Conservation (phyloP, 140 eudicot genomes). For the Ambrosia hybrid region DNA sequence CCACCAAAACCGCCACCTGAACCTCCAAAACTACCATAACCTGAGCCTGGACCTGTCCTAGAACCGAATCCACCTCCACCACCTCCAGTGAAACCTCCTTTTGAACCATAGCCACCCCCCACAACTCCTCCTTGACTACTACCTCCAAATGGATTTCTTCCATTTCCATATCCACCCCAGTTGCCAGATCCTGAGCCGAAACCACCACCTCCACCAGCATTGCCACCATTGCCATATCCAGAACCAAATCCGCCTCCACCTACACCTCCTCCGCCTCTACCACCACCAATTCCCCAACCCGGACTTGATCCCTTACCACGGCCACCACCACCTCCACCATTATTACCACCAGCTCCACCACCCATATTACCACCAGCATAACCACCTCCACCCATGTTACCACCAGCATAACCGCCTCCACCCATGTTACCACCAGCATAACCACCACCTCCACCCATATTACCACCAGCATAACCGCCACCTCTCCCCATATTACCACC, state of each 20-base stretch:
- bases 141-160: conserved; percentile 31
- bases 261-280: conserved; percentile 24
- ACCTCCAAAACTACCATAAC: conserved; percentile 36
- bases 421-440: background rate
- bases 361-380: too few species aligned
- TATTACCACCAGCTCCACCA: too few species aligned
- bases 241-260: conserved; percentile 22
- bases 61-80: conserved; percentile 32
- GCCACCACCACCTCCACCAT: conserved; percentile 19
- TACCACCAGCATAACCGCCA: background rate
- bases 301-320: conserved; percentile 20
- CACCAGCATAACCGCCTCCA: background rate
- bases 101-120: conserved; percentile 36
- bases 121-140: conserved; percentile 25
- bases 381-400: conserved; percentile 19
- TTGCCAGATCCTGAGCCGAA: conserved; percentile 29
- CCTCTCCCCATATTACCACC: conserved; percentile 3
- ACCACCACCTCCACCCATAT: background rate
- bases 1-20: conserved; percentile 20
- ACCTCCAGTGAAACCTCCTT: conserved; percentile 34
- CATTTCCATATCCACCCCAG: conserved; percentile 33
- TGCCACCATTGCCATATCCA: conserved; percentile 21
- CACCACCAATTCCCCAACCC: conserved; percentile 14
- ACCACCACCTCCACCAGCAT: conserved; percentile 31
- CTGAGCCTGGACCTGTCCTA: conserved; percentile 33